Evolutionary conservation across 345 rosid genomes (phyloP).

Genomic region (Toxicodendron radicans): DNA sequence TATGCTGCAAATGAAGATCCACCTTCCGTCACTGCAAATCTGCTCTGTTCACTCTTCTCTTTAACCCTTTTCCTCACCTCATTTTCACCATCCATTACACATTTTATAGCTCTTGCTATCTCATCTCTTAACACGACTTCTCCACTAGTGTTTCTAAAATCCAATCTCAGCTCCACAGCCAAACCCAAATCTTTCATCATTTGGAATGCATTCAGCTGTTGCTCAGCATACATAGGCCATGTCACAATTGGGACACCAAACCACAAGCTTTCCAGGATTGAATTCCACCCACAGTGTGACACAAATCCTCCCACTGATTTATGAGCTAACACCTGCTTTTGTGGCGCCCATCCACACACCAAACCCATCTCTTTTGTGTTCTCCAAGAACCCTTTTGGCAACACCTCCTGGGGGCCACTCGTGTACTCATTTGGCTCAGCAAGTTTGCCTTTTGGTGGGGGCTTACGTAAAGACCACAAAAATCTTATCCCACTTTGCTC

Average conservation of each 20-base stretch:
- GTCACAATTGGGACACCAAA: slow-evolving; percentile 32
- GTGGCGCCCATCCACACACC: slow-evolving; percentile 41
- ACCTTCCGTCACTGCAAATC: slow-evolving; percentile 22
- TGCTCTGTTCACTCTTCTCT: slow-evolving; percentile 18
- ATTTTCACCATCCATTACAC: slow-evolving; percentile 21
- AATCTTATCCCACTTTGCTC: slow-evolving; percentile 30
- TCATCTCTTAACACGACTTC: slow-evolving; percentile 12
- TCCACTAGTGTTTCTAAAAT: neutral
- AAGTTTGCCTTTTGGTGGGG: slow-evolving; percentile 8
- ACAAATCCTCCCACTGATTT: slow-evolving; percentile 37
- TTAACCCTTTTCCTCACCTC: slow-evolving; percentile 20
- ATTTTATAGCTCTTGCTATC: slow-evolving; percentile 26
- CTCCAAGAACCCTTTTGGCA: slow-evolving; percentile 36
- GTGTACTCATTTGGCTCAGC: slow-evolving; percentile 7
- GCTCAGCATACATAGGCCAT: slow-evolving; percentile 38
- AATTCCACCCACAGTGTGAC: slow-evolving; percentile 52
- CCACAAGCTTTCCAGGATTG: slow-evolving; percentile 39
- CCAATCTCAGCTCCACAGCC: slow-evolving; percentile 16
- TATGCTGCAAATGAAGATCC: slow-evolving; percentile 32
- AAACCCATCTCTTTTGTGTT: slow-evolving; percentile 15
- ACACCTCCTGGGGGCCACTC: neutral
- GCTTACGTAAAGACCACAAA: slow-evolving; percentile 38
- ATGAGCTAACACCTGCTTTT: slow-evolving; percentile 21
- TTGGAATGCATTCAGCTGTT: slow-evolving; percentile 37
- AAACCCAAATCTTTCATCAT: slow-evolving; percentile 28